phyloP scores from a whole-genome alignment of 345 rosid species.

The Cardamine resedifolia region DNA sequence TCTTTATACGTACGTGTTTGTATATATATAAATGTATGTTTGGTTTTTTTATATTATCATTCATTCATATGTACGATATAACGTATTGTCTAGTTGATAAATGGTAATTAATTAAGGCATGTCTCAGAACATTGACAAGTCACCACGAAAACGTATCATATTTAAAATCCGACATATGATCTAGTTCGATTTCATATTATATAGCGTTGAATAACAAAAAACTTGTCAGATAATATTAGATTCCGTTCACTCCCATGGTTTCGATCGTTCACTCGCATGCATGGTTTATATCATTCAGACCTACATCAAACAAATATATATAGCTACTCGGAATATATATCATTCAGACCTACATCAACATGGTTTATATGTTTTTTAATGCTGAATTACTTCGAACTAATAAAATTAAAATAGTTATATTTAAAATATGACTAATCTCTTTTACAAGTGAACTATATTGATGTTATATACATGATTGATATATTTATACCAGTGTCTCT shows the following conservation, averaged over 20 bases:
- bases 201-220: not conserved
- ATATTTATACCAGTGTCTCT: constrained; percentile 14
- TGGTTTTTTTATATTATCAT: not conserved
- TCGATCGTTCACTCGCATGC: too few relatives aligned
- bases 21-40: not conserved
- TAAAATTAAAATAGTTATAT: not conserved
- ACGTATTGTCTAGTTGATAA: constrained; percentile 18
- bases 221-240: constrained; percentile 12
- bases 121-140: constrained; percentile 23
- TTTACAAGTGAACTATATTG: not conserved
- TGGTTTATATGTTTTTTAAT: not conserved
- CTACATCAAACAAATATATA: too few relatives aligned
- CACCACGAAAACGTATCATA: not conserved
- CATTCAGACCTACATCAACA: not conserved
- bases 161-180: not conserved
- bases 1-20: not conserved
- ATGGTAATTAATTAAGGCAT: constrained; percentile 14
- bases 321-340: too few relatives aligned
- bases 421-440: not conserved
- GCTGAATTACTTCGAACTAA: constrained; percentile 1
- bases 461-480: not conserved
- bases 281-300: too few relatives aligned
- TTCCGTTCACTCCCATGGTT: constrained; percentile 25
- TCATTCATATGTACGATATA: not conserved
- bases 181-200: not conserved